Evolutionary conservation across 1,139 yeast genomes (phyloP).

Genomic region (Blastobotrys arbuscula): DNA sequence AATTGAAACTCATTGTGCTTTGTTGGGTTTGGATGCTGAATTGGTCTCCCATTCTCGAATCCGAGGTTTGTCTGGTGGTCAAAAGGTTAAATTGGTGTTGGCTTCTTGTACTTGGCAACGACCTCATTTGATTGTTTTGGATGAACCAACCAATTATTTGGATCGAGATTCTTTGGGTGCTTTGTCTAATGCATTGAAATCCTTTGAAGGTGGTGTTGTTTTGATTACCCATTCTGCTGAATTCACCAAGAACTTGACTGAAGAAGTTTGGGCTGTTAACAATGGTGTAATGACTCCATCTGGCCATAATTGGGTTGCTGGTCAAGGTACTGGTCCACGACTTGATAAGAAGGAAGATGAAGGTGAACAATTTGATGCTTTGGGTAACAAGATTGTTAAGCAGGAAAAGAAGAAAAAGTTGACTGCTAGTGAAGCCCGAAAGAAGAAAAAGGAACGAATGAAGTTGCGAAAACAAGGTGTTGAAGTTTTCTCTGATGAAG

Average conservation of each 20-base stretch:
- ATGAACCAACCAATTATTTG: conserved; percentile 98
- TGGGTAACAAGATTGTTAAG: conserved; percentile 98
- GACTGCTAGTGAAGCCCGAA: conserved; percentile 98
- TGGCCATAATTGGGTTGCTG: conserved; percentile 99
- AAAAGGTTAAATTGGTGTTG: conserved; percentile 97
- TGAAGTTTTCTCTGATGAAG: conserved; percentile 97
- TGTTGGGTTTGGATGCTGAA: conserved; percentile 98
- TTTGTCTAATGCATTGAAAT: conserved; percentile 96
- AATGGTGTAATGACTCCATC: conserved; percentile 99
- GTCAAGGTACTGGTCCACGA: conserved; percentile 99
- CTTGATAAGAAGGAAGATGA: conserved; percentile 90
- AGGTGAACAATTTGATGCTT: conserved; percentile 98
- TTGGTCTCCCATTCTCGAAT: conserved; percentile 99
- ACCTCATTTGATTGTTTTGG: conserved; percentile 98
- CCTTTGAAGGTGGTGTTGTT: conserved; percentile 99
- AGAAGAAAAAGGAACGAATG: conserved; percentile 99
- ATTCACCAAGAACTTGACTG: conserved; percentile 98
- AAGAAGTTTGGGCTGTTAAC: conserved; percentile 99
- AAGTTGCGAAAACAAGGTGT: conserved; percentile 99
- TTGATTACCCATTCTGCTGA: conserved; percentile 99
- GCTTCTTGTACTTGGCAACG: conserved; percentile 99
- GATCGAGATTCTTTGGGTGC: conserved; percentile 99
- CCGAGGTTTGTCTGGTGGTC: conserved; percentile 99
- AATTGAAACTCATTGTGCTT: conserved; percentile 96
- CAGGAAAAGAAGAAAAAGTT: conserved; percentile 96